Conservation (phyloP, 306 rosid species). For the Casuarina cunninghamiana region DNA sequence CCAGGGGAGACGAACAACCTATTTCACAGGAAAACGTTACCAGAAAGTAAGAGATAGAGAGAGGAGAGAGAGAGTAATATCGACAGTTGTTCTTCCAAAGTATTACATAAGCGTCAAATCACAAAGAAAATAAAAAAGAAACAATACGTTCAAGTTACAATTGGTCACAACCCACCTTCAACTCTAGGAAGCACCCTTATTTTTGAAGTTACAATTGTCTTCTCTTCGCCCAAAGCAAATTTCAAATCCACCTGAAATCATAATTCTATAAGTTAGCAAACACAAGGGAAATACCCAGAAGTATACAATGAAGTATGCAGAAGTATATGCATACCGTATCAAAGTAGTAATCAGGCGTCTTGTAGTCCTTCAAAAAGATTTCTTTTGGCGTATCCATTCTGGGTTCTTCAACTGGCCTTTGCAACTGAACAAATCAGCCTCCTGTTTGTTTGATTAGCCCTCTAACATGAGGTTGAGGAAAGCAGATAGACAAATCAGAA, state of each 20-base stretch:
- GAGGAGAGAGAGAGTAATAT: constrained; percentile 4
- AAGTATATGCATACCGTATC: constrained; percentile 52
- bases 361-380: constrained; percentile 87
- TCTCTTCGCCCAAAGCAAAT: constrained; percentile 86
- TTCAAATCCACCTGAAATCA: constrained; percentile 72
- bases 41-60: background rate
- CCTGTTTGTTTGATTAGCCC: constrained; percentile 49
- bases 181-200: constrained; percentile 68
- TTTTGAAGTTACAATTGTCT: constrained; percentile 72
- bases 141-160: constrained; percentile 3
- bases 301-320: constrained; percentile 20
- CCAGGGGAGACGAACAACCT: constrained; percentile 71
- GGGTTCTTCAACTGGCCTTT: constrained; percentile 65
- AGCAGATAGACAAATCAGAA: constrained; percentile 20
- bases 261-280: constrained; percentile 21
- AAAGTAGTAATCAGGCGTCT: constrained; percentile 89
- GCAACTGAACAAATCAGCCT: constrained; percentile 68
- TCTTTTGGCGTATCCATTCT: constrained; percentile 80
- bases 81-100: background rate
- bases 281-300: background rate
- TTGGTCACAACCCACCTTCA: constrained; percentile 54
- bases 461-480: constrained; percentile 47
- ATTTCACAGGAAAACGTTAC: constrained; percentile 27
- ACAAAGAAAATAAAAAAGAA: background rate
- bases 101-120: background rate